Percentiles rank a stretch among this genome's conserved stretches.
phyloP scores from a whole-genome alignment of 768 basidiomycete species.

The Podaxis sp. region DNA sequence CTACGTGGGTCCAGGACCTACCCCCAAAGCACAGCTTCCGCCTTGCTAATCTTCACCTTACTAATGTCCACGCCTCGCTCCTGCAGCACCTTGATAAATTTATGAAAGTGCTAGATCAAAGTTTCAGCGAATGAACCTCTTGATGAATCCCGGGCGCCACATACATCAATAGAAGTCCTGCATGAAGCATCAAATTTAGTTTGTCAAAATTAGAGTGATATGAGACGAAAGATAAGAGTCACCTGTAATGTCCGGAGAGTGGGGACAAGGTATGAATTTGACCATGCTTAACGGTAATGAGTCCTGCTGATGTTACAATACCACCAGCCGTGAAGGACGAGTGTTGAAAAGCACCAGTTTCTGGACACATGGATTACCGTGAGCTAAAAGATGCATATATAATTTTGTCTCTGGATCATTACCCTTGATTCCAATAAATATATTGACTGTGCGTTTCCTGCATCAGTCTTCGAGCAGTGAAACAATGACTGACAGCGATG shows the following conservation, averaged over 20 bases:
- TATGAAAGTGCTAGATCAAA: slow-evolving; percentile 51
- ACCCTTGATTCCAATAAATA: slow-evolving; percentile 70
- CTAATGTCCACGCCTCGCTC: slow-evolving; percentile 57
- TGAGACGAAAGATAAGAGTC: neutral
- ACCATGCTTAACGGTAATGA: slow-evolving; percentile 65
- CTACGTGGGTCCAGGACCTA: slow-evolving; percentile 22
- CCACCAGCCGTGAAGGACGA: slow-evolving; percentile 61
- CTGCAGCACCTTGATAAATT: slow-evolving; percentile 51
- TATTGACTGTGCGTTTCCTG: slow-evolving; percentile 41
- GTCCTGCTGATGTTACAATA: slow-evolving; percentile 61
- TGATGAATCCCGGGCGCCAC: neutral
- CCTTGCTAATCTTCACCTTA: slow-evolving; percentile 61
- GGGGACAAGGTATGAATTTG: slow-evolving; percentile 61
- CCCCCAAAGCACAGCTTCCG: slow-evolving; percentile 59
- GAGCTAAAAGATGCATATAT: neutral
- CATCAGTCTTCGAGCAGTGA: slow-evolving; percentile 2
- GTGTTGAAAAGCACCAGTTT: slow-evolving; percentile 64
- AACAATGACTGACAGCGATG: neutral
- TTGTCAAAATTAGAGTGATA: neutral
- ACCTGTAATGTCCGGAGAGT: slow-evolving; percentile 67
- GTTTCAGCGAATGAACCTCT: neutral
- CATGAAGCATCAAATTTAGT: neutral
- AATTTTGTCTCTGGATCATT: slow-evolving; percentile 1
- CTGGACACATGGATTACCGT: slow-evolving; percentile 19
- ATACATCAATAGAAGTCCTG: slow-evolving; percentile 55